Conservation (phyloP, 352 stramenopile species). For the Globisporangium nodosum region DNA sequence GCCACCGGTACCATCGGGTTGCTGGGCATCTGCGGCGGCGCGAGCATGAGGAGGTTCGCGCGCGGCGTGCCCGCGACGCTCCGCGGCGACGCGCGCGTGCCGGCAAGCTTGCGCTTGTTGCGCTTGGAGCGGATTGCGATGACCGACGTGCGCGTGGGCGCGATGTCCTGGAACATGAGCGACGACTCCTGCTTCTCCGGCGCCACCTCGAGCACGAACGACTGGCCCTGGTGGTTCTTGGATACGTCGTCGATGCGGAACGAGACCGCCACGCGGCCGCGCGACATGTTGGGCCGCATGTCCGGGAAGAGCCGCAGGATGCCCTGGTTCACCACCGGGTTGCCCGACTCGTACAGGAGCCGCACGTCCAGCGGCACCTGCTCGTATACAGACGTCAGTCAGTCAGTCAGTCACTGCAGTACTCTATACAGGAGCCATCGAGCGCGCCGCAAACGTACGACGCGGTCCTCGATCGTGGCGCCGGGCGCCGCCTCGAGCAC, state of each 20-base stretch:
- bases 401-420: not conserved
- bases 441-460: conserved; percentile 21
- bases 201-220: conserved; percentile 89
- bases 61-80: conserved; percentile 32
- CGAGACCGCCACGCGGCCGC: conserved; percentile 79
- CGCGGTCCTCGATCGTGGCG: conserved; percentile 62
- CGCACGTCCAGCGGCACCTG: conserved; percentile 54
- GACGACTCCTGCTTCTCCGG: conserved; percentile 80
- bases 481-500: conserved; percentile 72
- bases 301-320: conserved; percentile 87
- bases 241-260: conserved; percentile 96
- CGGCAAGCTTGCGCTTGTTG: conserved; percentile 86
- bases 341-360: conserved; percentile 83
- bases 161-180: conserved; percentile 88
- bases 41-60: conserved; percentile 29
- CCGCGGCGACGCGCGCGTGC: conserved; percentile 29
- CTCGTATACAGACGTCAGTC: not conserved
- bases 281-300: conserved; percentile 84
- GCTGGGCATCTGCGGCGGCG: conserved; percentile 13
- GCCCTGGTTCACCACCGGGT: conserved; percentile 84
- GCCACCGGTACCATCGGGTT: not conserved
- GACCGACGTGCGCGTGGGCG: conserved; percentile 74
- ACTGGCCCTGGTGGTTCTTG: conserved; percentile 97
- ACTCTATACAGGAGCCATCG: too few species aligned
- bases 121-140: conserved; percentile 94